Percentiles rank a stretch among this genome's conserved stretches.
Conservation (phyloP, 805 yeast genomes). For the Debaryomyces prosopidis region DNA sequence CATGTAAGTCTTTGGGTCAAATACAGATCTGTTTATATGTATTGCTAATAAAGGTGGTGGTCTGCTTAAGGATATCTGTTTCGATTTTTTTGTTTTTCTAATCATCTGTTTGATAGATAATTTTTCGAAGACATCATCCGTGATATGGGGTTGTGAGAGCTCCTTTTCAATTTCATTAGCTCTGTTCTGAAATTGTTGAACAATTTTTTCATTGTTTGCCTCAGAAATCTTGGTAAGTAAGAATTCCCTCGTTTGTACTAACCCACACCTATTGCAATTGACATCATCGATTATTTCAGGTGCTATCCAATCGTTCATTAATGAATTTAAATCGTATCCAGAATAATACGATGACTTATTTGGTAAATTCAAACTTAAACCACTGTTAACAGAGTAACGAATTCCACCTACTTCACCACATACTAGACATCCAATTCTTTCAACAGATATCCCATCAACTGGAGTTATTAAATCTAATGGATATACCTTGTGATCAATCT, state of each 20-base stretch:
- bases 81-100: slow-evolving; percentile 75
- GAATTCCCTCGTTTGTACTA: slow-evolving; percentile 58
- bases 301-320: slow-evolving; percentile 65
- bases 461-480: slow-evolving; percentile 75
- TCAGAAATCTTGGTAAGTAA: slow-evolving; percentile 46
- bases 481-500: slow-evolving; percentile 43
- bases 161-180: slow-evolving; percentile 41
- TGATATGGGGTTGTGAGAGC: slow-evolving; percentile 64
- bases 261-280: slow-evolving; percentile 90
- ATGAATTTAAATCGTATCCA: slow-evolving; percentile 43
- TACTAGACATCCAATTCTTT: slow-evolving; percentile 82
- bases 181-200: slow-evolving; percentile 29
- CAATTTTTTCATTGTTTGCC: slow-evolving; percentile 38
- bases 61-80: slow-evolving; percentile 75
- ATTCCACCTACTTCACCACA: slow-evolving; percentile 97
- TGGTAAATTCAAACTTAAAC: slow-evolving; percentile 71
- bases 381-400: slow-evolving; percentile 75
- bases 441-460: slow-evolving; percentile 86
- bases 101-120: slow-evolving; percentile 75
- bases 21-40: slow-evolving; percentile 91
- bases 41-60: slow-evolving; percentile 83
- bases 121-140: slow-evolving; percentile 74
- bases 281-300: slow-evolving; percentile 92
- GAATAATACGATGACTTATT: slow-evolving; percentile 32
- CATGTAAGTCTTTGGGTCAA: slow-evolving; percentile 81